phyloP scores from a whole-genome alignment of 768 basidiomycete species.

The Tephrocybe rancida region DNA sequence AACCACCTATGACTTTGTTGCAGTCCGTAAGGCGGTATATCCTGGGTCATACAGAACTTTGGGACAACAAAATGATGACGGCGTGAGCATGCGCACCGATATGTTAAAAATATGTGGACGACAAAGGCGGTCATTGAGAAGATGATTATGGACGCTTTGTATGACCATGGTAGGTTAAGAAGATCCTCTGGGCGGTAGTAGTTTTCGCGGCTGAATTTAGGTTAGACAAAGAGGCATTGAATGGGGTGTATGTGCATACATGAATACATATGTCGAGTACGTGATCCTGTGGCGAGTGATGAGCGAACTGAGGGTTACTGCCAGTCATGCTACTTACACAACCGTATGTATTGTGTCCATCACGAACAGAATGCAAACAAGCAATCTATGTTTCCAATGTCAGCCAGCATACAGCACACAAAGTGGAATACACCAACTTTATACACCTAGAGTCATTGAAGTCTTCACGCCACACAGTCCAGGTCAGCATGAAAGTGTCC shows the following conservation, averaged over 20 bases:
- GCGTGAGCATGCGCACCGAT: neutral
- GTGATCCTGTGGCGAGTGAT: neutral
- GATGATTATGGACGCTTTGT: neutral
- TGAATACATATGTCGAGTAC: neutral
- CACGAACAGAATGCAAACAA: neutral
- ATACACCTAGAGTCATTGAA: conserved; percentile 5
- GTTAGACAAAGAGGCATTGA: neutral
- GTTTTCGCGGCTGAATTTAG: neutral
- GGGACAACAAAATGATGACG: neutral
- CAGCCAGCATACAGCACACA: neutral
- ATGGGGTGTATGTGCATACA: neutral
- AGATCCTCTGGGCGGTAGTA: neutral
- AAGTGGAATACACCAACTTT: neutral
- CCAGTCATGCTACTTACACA: neutral
- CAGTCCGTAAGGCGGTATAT: neutral
- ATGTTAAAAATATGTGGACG: conserved; percentile 1
- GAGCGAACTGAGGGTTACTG: neutral
- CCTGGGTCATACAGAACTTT: neutral
- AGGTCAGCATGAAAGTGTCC: neutral
- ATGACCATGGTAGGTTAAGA: neutral
- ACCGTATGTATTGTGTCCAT: conserved; percentile 2
- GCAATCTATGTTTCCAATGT: neutral
- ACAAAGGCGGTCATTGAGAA: conserved; percentile 1
- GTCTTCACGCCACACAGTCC: neutral
- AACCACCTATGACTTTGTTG: neutral